Percentiles rank a stretch among this genome's conserved stretches.
phyloP scores from a whole-genome alignment of 2,329 filamentous ascomycete genomes.

The Cercospora sp. region DNA sequence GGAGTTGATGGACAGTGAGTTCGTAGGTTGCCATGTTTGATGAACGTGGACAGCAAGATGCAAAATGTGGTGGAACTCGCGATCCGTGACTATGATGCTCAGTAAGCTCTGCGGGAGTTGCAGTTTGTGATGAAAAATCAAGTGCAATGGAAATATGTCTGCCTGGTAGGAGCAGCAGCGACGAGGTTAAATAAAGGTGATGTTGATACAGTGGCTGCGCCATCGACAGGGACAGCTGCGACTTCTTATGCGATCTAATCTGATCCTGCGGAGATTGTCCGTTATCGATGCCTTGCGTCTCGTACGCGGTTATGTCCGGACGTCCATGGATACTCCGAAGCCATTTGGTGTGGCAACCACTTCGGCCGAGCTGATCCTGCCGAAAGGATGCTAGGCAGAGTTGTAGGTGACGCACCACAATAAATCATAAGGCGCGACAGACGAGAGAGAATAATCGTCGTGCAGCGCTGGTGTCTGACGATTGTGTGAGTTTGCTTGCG shows the following conservation, averaged over 20 bases:
- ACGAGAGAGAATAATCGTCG: background rate
- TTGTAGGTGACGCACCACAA: background rate
- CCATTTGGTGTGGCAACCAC: background rate
- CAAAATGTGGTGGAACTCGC: background rate
- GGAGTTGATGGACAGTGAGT: slow-evolving; percentile 27
- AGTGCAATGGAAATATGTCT: background rate
- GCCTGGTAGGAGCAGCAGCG: background rate
- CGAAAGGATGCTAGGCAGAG: background rate
- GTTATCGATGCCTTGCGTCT: slow-evolving; percentile 1
- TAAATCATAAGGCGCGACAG: background rate
- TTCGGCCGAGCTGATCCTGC: background rate
- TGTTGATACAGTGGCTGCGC: slow-evolving; percentile 13
- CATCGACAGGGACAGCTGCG: slow-evolving; percentile 15
- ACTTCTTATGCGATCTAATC: slow-evolving; percentile 24
- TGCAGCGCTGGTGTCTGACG: background rate
- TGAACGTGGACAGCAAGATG: background rate
- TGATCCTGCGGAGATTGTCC: slow-evolving; percentile 15
- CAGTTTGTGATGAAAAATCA: background rate
- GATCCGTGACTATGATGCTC: background rate
- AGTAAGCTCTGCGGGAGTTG: background rate
- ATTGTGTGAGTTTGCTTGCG: background rate
- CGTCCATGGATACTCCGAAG: slow-evolving; percentile 10
- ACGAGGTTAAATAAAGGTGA: background rate
- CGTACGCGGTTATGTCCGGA: slow-evolving; percentile 5
- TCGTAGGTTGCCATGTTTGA: slow-evolving; percentile 27